Evolutionary conservation across 2,329 filamentous ascomycete genomes (phyloP).

Genomic region (Basipetospora sp.): DNA sequence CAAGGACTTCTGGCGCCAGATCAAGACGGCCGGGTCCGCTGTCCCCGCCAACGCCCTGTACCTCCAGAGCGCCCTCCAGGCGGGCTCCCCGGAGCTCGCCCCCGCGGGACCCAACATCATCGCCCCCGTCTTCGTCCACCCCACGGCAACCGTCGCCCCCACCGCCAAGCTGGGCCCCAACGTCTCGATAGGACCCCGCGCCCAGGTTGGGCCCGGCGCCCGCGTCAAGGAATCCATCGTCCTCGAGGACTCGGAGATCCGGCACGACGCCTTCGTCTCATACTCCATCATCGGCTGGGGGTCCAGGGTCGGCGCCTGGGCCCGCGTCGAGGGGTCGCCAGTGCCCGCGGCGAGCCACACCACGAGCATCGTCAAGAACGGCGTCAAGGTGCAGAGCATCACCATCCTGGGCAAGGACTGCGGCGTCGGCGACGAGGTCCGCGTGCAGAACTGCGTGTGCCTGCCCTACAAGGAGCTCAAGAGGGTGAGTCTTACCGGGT

Average conservation of each 20-base stretch:
- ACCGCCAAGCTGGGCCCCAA: conserved; percentile 94
- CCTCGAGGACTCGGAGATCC: conserved; percentile 85
- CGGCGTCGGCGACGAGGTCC: conserved; percentile 78
- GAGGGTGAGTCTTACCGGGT: conserved; percentile 28
- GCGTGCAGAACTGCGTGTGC: conserved; percentile 95
- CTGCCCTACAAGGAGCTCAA: conserved; percentile 96
- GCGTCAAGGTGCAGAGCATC: conserved; percentile 95
- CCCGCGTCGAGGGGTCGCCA: conserved; percentile 87
- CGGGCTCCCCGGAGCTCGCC: conserved; percentile 65
- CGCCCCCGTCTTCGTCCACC: conserved; percentile 88
- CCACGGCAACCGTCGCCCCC: conserved; percentile 75
- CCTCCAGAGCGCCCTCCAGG: conserved; percentile 83
- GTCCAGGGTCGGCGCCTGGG: conserved; percentile 93
- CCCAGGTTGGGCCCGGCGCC: conserved; percentile 66
- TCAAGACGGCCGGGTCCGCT: conserved; percentile 95
- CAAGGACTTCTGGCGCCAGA: conserved; percentile 98
- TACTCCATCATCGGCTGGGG: conserved; percentile 97
- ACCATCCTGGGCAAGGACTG: conserved; percentile 97
- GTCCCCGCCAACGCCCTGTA: conserved; percentile 95
- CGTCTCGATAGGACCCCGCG: conserved; percentile 88
- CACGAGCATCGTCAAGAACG: conserved; percentile 92
- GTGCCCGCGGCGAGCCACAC: conserved; percentile 76
- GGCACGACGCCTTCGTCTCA: conserved; percentile 87
- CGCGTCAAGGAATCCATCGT: conserved; percentile 94
- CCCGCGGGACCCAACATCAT: conserved; percentile 75